Conservation (phyloP, 2,329 filamentous ascomycete species). For the Raffaelea deltoideospora region DNA sequence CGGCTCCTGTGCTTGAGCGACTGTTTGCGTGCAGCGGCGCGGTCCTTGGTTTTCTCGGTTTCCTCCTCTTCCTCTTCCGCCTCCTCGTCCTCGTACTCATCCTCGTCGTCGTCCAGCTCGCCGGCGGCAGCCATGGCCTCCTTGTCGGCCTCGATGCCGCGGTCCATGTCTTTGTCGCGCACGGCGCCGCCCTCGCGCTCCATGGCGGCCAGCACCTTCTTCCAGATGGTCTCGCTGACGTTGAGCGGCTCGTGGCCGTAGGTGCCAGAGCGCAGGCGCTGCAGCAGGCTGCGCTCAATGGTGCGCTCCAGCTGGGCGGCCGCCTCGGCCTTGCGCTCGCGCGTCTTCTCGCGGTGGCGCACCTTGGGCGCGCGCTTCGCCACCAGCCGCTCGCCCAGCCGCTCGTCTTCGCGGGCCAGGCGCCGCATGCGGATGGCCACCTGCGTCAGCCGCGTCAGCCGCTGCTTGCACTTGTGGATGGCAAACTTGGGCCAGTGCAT, state of each 20-base stretch:
- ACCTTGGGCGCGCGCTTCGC: slow-evolving; percentile 88
- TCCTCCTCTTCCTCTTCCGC: slow-evolving; percentile 44
- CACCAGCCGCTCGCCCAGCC: slow-evolving; percentile 76
- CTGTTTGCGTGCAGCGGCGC: background rate
- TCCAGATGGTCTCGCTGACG: slow-evolving; percentile 90
- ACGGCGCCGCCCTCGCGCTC: slow-evolving; percentile 74
- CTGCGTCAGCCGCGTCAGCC: slow-evolving; percentile 81
- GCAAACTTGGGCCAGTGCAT: slow-evolving; percentile 94
- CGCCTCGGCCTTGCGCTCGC: slow-evolving; percentile 54
- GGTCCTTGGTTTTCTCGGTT: slow-evolving; percentile 34
- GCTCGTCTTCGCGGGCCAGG: slow-evolving; percentile 76
- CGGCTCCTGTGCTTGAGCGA: too few species aligned
- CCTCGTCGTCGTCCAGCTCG: slow-evolving; percentile 33
- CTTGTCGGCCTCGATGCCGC: slow-evolving; percentile 68
- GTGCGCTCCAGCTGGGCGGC: slow-evolving; percentile 90
- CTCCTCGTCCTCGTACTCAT: slow-evolving; percentile 44
- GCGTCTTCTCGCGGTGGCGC: slow-evolving; percentile 55
- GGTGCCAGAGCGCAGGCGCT: slow-evolving; percentile 77
- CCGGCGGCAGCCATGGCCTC: too few species aligned
- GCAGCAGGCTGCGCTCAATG: slow-evolving; percentile 89
- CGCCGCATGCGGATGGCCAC: slow-evolving; percentile 69
- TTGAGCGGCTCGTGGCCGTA: slow-evolving; percentile 93
- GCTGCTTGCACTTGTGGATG: slow-evolving; percentile 77
- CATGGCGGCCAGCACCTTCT: slow-evolving; percentile 83
- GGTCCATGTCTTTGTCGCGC: slow-evolving; percentile 76